phyloP scores from a whole-genome alignment of 1,139 yeast species.

The Pichia inconspicua region DNA sequence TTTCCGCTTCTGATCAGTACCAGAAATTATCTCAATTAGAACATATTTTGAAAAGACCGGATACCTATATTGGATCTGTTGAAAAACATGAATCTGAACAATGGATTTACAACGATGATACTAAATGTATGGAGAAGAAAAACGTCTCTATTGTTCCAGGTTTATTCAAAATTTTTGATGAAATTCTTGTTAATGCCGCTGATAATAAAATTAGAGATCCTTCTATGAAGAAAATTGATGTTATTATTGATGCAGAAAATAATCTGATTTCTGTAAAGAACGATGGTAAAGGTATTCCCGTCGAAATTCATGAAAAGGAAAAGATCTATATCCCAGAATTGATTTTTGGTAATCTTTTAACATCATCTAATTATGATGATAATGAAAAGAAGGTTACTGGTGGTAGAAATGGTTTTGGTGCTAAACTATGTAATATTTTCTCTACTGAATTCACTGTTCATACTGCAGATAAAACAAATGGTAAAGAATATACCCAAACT shows the following conservation, averaged over 20 bases:
- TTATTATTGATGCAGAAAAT: constrained; percentile 65
- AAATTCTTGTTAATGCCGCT: constrained; percentile 95
- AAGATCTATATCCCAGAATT: constrained; percentile 91
- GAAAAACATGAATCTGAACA: constrained; percentile 71
- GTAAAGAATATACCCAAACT: constrained; percentile 62
- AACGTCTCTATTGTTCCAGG: constrained; percentile 89
- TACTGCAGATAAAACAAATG: constrained; percentile 71
- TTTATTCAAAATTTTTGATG: constrained; percentile 91
- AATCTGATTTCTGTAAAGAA: constrained; percentile 76
- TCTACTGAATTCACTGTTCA: constrained; percentile 83
- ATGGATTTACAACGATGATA: constrained; percentile 75
- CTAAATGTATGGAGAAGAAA: constrained; percentile 64
- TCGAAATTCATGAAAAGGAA: constrained; percentile 89
- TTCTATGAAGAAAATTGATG: constrained; percentile 76
- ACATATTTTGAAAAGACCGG: constrained; percentile 95
- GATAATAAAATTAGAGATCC: constrained; percentile 97
- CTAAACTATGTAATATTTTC: constrained; percentile 88
- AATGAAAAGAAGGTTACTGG: constrained; percentile 94
- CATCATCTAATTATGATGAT: constrained; percentile 95
- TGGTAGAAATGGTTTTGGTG: constrained; percentile 98
- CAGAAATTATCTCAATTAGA: constrained; percentile 92
- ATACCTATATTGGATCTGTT: constrained; percentile 93
- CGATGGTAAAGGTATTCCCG: constrained; percentile 94
- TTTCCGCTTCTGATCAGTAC: constrained; percentile 68
- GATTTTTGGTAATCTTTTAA: constrained; percentile 89